A percentile compares a stretch with the other conserved stretches of the same genome.
Conservation (phyloP, 495 filamentous ascomycete species). For the Xylaria grammica region DNA sequence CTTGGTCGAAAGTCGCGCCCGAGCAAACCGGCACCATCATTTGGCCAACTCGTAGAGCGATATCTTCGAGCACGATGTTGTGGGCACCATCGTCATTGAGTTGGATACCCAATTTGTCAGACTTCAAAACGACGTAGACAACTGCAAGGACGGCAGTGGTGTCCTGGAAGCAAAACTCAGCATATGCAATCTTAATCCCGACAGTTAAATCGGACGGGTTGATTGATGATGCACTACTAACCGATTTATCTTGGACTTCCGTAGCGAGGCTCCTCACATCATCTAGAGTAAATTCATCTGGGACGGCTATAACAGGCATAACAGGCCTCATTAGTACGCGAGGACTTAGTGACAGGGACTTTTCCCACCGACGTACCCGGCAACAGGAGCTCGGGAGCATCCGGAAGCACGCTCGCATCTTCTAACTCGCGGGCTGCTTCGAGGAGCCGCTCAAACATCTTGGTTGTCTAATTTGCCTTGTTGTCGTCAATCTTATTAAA, state of each 20-base stretch:
- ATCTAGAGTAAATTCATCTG: conserved; percentile 1
- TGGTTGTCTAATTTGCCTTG: background rate
- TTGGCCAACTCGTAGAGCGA: conserved; percentile 23
- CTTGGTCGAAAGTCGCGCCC: conserved; percentile 27
- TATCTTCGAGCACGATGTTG: background rate
- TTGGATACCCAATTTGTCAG: conserved; percentile 3
- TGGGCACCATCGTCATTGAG: conserved; percentile 1
- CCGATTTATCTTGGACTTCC: background rate
- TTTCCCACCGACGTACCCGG: background rate
- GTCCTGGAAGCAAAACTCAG: conserved; percentile 25
- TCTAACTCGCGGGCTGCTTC: background rate
- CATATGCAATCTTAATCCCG: background rate
- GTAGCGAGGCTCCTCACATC: background rate
- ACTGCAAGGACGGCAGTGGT: conserved; percentile 22
- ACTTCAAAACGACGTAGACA: conserved; percentile 19
- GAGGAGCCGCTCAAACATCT: conserved; percentile 16
- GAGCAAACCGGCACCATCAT: conserved; percentile 31
- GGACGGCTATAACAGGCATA: conserved; percentile 7
- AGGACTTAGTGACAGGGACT: background rate
- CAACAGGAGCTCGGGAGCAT: background rate
- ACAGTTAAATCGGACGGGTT: background rate
- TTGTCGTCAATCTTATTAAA: background rate
- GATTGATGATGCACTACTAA: background rate
- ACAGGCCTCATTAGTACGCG: conserved; percentile 2
- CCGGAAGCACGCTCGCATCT: background rate